A percentile compares a stretch with the other conserved stretches of the same genome.
phyloP scores from a whole-genome alignment of 176 grass and related monocot genomes.

The Stipa capillata region DNA sequence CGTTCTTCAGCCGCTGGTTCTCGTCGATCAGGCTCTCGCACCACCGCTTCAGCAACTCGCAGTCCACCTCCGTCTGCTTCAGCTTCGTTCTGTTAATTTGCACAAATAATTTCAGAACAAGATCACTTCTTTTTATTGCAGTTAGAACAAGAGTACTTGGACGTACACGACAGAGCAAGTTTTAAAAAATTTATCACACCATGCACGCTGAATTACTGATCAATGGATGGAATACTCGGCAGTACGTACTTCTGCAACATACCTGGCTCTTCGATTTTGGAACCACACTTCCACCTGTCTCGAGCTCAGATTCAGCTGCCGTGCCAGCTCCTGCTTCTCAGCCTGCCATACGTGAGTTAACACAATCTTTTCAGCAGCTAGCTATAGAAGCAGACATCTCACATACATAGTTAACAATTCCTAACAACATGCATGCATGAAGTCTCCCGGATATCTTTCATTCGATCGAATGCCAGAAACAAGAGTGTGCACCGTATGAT shows the following conservation, averaged over 20 bases:
- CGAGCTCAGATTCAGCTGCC: constrained; percentile 48
- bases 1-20: constrained; percentile 56
- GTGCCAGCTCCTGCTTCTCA: constrained; percentile 55
- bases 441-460: not conserved
- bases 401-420: not conserved
- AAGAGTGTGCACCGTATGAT: too few relatives aligned
- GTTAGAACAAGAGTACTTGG: too few relatives aligned
- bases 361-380: not conserved
- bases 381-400: not conserved
- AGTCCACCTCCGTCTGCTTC: constrained; percentile 72
- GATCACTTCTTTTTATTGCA: too few relatives aligned
- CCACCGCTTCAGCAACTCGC: constrained; percentile 46
- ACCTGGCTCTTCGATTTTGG: constrained; percentile 91
- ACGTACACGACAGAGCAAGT: not conserved
- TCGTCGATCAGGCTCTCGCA: constrained; percentile 56
- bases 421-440: not conserved
- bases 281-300: constrained; percentile 94
- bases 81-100: constrained; percentile 52
- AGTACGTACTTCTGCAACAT: not conserved
- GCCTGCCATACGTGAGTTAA: constrained; percentile 19
- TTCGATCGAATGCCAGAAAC: too few relatives aligned
- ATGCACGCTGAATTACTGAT: not conserved
- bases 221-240: not conserved
- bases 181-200: not conserved
- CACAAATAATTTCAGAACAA: not conserved